phyloP scores from a whole-genome alignment of 75 land plant species.

The Chamaecyparis obtusa region DNA sequence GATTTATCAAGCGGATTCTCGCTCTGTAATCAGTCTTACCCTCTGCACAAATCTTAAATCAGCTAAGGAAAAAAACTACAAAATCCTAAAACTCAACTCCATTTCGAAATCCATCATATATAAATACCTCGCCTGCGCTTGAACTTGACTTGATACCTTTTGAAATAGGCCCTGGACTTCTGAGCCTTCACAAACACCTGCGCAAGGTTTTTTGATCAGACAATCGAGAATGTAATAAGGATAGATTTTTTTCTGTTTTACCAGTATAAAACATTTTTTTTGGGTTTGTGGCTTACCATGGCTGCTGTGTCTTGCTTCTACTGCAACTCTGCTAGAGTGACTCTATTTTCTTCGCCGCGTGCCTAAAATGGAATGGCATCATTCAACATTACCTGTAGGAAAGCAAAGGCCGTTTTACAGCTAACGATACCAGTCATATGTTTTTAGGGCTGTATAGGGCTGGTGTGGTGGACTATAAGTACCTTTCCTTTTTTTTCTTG shows the following conservation, averaged over 20 bases:
- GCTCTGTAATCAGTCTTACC: conserved; percentile 97
- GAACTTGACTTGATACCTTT: conserved; percentile 85
- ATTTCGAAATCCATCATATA: neutral
- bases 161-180: conserved; percentile 87
- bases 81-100: neutral
- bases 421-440: too few species aligned
- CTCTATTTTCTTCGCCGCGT: neutral
- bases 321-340: neutral
- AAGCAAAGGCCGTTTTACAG: too few species aligned
- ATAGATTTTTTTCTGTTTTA: neutral
- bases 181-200: conserved; percentile 83
- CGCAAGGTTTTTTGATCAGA: neutral
- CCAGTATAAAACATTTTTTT: neutral
- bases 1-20: conserved; percentile 79
- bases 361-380: neutral
- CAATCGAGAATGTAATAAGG: neutral
- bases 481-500: too few species aligned
- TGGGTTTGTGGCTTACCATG: too few species aligned
- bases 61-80: neutral
- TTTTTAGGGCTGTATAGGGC: too few species aligned
- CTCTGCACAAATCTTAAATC: conserved; percentile 33
- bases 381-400: too few species aligned
- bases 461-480: too few species aligned
- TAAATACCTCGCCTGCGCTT: conserved; percentile 84
- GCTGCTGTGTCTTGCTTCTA: neutral